These are phyloP conservation scores for Vitis amurensis DNA, from an alignment of 164 flowering plant species.

Conservation along the genomic window DNA sequence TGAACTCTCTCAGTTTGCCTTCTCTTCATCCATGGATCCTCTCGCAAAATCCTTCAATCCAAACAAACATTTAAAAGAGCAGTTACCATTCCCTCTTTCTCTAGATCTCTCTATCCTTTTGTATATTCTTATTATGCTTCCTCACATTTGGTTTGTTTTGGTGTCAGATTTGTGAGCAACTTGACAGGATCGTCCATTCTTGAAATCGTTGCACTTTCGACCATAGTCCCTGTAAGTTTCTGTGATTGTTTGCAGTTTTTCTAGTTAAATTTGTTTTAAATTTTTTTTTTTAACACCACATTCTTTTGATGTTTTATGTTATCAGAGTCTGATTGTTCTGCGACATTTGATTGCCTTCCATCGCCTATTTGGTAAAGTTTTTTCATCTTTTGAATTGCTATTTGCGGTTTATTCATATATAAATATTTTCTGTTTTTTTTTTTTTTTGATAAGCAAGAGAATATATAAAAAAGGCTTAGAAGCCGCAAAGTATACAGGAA, in stretches of 20 bases:
- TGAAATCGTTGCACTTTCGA: conserved; percentile 54
- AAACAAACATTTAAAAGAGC: conserved; percentile 73
- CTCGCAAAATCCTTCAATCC: conserved; percentile 47
- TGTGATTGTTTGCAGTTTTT: background rate
- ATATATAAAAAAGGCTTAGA: too few species aligned
- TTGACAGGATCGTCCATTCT: conserved; percentile 81
- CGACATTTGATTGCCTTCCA: conserved; percentile 42
- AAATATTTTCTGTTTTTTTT: too few species aligned
- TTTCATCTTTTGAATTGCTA: background rate
- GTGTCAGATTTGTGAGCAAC: conserved; percentile 82
- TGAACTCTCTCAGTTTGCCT: background rate
- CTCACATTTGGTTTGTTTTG: background rate
- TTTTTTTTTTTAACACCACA: background rate
- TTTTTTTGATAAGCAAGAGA: too few species aligned
- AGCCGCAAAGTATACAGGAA: too few species aligned
- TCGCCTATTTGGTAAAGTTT: conserved; percentile 25
- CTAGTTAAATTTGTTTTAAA: background rate
- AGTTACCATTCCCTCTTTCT: conserved; percentile 31
- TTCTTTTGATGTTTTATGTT: background rate
- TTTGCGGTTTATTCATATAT: background rate
- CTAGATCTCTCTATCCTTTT: background rate
- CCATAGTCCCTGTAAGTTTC: conserved; percentile 50
- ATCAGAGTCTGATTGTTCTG: conserved; percentile 54
- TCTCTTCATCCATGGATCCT: conserved; percentile 43
- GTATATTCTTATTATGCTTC: background rate